Base-by-base conservation (phyloP, 2,329 filamentous ascomycete species). In the Zopfia rhizophila region DNA sequence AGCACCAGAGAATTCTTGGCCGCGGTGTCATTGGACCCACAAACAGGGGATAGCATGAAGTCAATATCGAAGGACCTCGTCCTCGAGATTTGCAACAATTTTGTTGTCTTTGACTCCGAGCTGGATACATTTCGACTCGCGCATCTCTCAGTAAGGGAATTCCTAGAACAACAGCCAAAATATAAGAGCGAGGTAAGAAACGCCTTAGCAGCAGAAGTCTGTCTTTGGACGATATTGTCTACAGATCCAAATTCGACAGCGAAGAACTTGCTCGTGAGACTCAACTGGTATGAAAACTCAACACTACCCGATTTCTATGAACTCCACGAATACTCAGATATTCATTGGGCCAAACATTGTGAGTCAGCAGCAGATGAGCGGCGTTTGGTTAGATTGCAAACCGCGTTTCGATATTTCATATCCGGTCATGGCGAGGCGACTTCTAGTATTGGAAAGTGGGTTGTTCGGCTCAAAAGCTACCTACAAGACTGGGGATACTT, bases 131-230 rank as follows among this genome's bases (percentile, higher is more conserved):
- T 65, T 45, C 52, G 51, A 6, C 62, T 64, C 38, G 48, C 55
- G 7, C 62, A 65, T 50, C 41, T 59, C 13, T 64, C 62, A 0
- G 59, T 63, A 1, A 39, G 36, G n/a, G 61, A 65, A 30, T 65
- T 41, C 31, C 31, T 65, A 4, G 51, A 63, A 14, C 12, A 10
- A 17, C 30, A 14, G 8, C 12, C 8, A 13, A 14, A 17, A 32
- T 32, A 13, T 32, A 13, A n/a, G 14, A 17, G 12, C 8, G 14
- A 7, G 14, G 30, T 14, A 17, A 32, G 8, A n/a, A 32, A 32
- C 14, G 30, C 30, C 7, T 17, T 32, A 32, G 30, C 30, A 32
- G 30, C 30, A 17, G 30, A 32, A 32, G 8, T 17, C 8, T 32
- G 30, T 16, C 30, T 32, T 14, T 32, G 30, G 30, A n/a, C n/a